Percentiles rank a stretch among this genome's conserved stretches.
These are phyloP conservation scores for Marchantia paleacea DNA, from an alignment of 225 moss, liverwort and hornwort species.

Conservation along the genomic window DNA sequence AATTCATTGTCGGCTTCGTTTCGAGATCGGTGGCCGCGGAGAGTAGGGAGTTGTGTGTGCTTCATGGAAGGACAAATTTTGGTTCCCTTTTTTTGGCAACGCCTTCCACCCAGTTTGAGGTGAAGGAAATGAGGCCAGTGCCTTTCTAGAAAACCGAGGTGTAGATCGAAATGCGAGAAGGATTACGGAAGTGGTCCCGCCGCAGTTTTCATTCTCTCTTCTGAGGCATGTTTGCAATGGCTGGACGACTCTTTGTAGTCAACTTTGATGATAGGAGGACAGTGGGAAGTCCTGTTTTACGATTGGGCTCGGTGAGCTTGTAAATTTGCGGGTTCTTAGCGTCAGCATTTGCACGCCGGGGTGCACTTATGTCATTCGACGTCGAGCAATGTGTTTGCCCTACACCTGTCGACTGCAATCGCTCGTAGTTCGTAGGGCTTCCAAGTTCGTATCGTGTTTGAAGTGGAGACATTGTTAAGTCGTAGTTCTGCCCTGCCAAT, in stretches of 20 bases:
- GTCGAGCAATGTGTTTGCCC: neutral
- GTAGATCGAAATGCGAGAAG: neutral
- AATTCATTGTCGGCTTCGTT: neutral
- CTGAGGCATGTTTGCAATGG: neutral
- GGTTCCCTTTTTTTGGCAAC: neutral
- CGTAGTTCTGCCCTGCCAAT: neutral
- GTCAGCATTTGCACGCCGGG: neutral
- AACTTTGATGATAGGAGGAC: neutral
- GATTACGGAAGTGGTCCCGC: neutral
- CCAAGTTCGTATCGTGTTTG: neutral
- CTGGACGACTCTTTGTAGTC: neutral
- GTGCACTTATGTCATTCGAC: neutral
- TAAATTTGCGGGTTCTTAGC: neutral
- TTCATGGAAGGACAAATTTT: neutral
- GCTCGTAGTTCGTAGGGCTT: neutral
- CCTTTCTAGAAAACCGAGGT: neutral
- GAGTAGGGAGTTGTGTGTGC: neutral
- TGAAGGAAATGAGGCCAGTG: neutral
- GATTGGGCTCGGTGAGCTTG: neutral
- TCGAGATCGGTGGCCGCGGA: neutral
- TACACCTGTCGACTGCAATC: neutral
- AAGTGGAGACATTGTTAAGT: neutral
- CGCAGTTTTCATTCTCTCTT: neutral
- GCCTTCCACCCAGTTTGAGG: neutral
- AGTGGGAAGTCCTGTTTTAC: neutral